These are phyloP conservation scores for Penicillium cosmopolitanum DNA, from an alignment of 495 filamentous ascomycete species.

Conservation along the genomic window DNA sequence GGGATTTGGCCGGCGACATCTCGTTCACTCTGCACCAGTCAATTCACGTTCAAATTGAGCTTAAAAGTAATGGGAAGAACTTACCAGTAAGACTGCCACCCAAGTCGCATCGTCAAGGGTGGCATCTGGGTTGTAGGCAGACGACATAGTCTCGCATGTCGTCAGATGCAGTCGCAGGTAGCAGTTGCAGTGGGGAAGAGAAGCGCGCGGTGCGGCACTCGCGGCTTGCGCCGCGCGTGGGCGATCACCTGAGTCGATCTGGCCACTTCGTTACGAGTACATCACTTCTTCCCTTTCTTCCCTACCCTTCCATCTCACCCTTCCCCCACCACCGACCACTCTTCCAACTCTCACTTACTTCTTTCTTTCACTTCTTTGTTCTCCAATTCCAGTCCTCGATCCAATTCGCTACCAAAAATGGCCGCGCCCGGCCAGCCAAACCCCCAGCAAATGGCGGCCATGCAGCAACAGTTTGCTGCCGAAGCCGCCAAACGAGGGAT, in stretches of 20 bases:
- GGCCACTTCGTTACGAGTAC: conserved; percentile 34
- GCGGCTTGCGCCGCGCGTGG: background rate
- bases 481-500: conserved; percentile 76
- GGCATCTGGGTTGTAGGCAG: conserved; percentile 37
- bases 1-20: conserved; percentile 63
- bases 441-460: conserved; percentile 80
- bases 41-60: background rate
- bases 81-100: conserved; percentile 42
- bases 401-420: conserved; percentile 37
- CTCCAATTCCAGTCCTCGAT: conserved; percentile 15
- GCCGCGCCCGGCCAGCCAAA: conserved; percentile 66
- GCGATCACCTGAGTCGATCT: conserved; percentile 42
- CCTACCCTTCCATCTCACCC: background rate
- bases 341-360: no score
- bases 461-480: conserved; percentile 81
- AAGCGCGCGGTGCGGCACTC: background rate
- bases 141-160: conserved; percentile 36
- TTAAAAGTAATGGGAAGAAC: conserved; percentile 10
- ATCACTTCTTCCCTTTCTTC: conserved; percentile 15
- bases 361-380: background rate
- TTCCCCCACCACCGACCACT: no score
- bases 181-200: background rate
- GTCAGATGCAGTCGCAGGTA: background rate
- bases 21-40: conserved; percentile 55
- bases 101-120: conserved; percentile 39